Percentiles rank a stretch among this genome's conserved stretches.
These are phyloP conservation scores for Cryptosporidium viatorum DNA, from an alignment of 169 alveolate genomes.

Conservation along the genomic window DNA sequence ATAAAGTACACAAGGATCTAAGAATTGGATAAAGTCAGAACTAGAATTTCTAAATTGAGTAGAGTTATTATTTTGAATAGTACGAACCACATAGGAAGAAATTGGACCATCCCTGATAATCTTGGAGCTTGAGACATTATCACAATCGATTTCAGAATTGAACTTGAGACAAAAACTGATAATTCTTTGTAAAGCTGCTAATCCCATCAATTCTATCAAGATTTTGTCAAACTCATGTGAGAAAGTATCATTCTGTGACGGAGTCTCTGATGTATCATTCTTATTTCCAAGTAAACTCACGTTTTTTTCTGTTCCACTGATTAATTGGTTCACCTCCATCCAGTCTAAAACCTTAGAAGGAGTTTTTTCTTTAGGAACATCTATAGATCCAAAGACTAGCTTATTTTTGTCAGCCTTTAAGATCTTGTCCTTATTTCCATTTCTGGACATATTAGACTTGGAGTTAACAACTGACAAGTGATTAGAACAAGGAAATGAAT, in stretches of 20 bases:
- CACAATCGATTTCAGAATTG: constrained; percentile 37
- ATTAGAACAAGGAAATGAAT: constrained; percentile 14
- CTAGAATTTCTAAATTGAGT: neutral
- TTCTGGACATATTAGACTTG: neutral
- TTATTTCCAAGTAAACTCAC: neutral
- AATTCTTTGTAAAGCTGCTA: constrained; percentile 68
- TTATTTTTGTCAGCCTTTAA: neutral
- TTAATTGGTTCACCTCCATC: neutral
- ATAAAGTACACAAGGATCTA: constrained; percentile 33
- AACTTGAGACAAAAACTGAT: constrained; percentile 37
- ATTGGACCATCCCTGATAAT: constrained; percentile 68
- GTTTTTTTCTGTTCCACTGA: neutral
- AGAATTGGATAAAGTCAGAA: neutral
- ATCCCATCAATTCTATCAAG: constrained; percentile 53
- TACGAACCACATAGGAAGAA: constrained; percentile 29
- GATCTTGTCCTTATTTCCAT: neutral
- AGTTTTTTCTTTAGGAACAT: constrained; percentile 2
- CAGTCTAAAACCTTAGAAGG: constrained; percentile 16
- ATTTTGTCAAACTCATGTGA: constrained; percentile 44
- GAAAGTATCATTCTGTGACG: neutral
- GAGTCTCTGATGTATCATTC: neutral
- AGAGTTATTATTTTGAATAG: neutral
- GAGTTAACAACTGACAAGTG: constrained; percentile 13
- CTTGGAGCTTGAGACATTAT: constrained; percentile 1
- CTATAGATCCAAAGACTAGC: neutral